Evolutionary conservation across 2,329 filamentous ascomycete genomes (phyloP).

Genomic region (Clonostachys solani): DNA sequence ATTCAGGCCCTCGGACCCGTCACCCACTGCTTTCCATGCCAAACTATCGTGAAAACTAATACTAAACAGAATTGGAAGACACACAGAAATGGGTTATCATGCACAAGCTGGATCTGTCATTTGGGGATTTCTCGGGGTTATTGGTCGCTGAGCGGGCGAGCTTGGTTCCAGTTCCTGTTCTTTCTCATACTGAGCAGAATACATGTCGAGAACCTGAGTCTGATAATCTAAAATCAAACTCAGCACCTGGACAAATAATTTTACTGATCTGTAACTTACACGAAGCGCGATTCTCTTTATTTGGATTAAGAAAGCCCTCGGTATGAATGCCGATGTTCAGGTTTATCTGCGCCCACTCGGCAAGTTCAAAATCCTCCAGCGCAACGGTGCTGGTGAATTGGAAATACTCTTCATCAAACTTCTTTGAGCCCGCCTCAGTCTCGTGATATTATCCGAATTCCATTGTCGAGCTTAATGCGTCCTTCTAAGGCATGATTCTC

Average conservation of each 20-base stretch:
- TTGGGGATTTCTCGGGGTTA: no score
- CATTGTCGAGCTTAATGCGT: constrained; percentile 46
- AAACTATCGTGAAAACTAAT: no score
- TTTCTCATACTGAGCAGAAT: background rate
- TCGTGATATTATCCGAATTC: constrained; percentile 18
- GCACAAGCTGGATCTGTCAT: no score
- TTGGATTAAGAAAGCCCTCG: background rate
- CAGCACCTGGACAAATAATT: background rate
- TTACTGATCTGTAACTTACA: background rate
- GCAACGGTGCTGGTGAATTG: background rate
- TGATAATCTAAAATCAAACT: background rate
- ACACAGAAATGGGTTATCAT: no score
- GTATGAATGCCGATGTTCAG: background rate
- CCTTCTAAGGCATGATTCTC: constrained; percentile 45
- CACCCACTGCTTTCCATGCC: no score
- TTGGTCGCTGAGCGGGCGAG: no score
- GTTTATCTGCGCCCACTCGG: background rate
- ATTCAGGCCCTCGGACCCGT: no score
- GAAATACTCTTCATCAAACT: background rate
- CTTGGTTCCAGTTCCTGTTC: background rate
- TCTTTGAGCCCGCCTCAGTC: background rate
- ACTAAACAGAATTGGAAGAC: no score
- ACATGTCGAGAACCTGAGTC: background rate
- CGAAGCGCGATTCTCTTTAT: background rate
- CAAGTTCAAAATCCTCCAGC: background rate